Evolutionary conservation across 2,329 filamentous ascomycete species (phyloP), one percentile per base, ranked within the genome.

Genomic region (Dothidotthia symphoricarpi): DNA sequence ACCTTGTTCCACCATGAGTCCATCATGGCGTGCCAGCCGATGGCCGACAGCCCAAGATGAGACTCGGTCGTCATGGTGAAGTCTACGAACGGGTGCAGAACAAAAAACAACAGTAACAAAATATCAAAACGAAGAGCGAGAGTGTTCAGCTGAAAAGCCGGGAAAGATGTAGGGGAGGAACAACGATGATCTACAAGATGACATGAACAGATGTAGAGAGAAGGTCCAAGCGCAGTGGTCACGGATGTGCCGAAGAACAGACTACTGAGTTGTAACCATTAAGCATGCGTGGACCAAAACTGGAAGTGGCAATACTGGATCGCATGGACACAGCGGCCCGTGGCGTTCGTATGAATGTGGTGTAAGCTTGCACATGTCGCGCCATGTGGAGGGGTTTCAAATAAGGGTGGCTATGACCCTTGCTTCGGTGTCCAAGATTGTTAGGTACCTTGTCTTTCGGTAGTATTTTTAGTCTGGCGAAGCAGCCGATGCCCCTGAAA

Each of bases 1-100:
- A 22, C 33, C 37, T 40, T 40, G 12, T 40, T 40, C 37, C 37
- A 40, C 31, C 31, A 34, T 6, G 31, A 34, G 3, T 26, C 31
- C 14, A 31, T 8, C 37, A 40, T 40, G 5, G 25, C 17, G 15
- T 34, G 12, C 37, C 37, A 40, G 37, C 37, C 37, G 16, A 40
- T 24, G 26, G 37, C 37, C 15, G 31, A 34, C 31, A 40, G 24
- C 11, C 37, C 37, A 15, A 40, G 25, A 16, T 35, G 28, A 15
- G 33, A 35, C 33, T 9, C 19, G 5, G 16, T 6, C 12, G 25
- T 16, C 33, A 35, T 35, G 25, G 25, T 29, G 33, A 28, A 28
- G 12, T n/a, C n/a, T n/a, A 27, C 8, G 11, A 35, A 35, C 19
- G 19, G 9, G 9, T 22, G 19, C 9, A n/a, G 19, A 22, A 22